Conservation (phyloP, 1,284 basidiomycete species). For the Melampsora americana region DNA sequence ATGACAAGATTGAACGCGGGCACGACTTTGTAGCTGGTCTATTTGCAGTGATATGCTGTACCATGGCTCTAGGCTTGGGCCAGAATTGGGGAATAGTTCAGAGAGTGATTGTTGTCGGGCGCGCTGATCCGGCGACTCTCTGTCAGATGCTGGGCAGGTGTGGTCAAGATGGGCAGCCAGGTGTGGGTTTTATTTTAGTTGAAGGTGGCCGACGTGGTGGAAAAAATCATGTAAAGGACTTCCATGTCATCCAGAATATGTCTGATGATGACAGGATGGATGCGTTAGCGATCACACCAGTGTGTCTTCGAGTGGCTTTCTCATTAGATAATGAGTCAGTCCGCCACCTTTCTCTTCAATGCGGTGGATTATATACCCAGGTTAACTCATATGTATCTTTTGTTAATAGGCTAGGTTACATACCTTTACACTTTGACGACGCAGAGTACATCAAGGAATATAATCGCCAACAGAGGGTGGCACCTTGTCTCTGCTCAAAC, state of each 20-base stretch:
- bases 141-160: conserved; percentile 18
- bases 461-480: not conserved
- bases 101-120: not conserved
- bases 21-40: no score
- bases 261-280: conserved; percentile 19
- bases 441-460: not conserved
- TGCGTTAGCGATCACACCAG: conserved; percentile 10
- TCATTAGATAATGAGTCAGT: no score
- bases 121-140: not conserved
- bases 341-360: no score
- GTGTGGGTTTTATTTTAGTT: not conserved
- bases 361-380: no score
- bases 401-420: conserved; percentile 1
- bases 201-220: not conserved
- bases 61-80: no score
- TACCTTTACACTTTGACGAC: conserved; percentile 1
- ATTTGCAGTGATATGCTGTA: not conserved
- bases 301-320: conserved; percentile 2
- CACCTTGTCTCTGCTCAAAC: conserved; percentile 18
- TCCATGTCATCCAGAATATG: not conserved
- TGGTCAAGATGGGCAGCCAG: not conserved
- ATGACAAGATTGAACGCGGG: no score
- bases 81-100: not conserved
- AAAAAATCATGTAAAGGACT: not conserved
- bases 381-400: not conserved